These are phyloP conservation scores for Fonsecaea pedrosoi DNA, from an alignment of 2,329 filamentous ascomycete genomes.

Conservation along the genomic window DNA sequence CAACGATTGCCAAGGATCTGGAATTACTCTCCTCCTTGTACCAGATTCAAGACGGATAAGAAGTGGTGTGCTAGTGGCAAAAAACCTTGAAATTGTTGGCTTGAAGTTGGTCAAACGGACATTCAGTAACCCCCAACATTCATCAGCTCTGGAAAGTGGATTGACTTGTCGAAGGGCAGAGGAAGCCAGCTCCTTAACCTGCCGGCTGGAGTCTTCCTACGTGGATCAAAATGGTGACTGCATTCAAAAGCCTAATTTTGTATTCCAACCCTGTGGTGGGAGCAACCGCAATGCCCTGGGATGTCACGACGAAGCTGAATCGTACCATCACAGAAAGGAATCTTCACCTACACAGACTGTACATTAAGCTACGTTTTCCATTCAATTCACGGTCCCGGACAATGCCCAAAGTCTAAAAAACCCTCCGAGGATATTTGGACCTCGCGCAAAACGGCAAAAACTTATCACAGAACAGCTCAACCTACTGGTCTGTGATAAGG, in stretches of 20 bases:
- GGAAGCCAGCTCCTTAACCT: neutral
- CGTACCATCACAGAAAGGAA: neutral
- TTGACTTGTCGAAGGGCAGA: neutral
- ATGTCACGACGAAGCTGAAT: neutral
- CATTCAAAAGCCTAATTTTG: neutral
- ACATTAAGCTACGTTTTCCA: neutral
- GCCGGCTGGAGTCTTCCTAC: neutral
- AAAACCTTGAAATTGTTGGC: too few relatives aligned
- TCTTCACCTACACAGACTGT: neutral
- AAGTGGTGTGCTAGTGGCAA: neutral
- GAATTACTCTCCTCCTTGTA: constrained; percentile 44
- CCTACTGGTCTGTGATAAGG: too few relatives aligned
- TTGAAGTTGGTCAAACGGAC: neutral
- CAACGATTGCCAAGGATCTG: constrained; percentile 50
- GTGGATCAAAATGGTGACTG: neutral
- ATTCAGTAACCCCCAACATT: neutral
- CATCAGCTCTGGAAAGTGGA: neutral
- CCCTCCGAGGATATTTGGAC: neutral
- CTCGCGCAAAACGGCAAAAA: too few relatives aligned
- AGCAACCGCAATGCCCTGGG: neutral
- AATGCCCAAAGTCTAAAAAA: neutral
- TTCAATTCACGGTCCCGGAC: neutral
- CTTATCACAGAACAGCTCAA: too few relatives aligned
- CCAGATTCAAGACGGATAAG: constrained; percentile 23
- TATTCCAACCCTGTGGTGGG: neutral